These are phyloP conservation scores for Claviceps arundinis DNA, from an alignment of 2,329 filamentous ascomycete genomes.

Conservation along the genomic window DNA sequence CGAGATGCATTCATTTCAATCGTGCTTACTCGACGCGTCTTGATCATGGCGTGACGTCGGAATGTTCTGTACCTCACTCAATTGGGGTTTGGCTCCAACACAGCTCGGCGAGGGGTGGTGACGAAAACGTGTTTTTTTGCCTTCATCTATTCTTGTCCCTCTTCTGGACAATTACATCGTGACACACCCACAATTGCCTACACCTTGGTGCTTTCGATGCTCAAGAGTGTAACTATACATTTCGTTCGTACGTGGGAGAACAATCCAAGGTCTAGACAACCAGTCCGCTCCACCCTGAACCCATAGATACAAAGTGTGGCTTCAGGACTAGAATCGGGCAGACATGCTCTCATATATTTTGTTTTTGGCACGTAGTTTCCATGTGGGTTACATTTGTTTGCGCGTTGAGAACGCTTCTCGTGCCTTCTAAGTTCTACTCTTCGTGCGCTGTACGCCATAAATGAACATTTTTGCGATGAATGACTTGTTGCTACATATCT, in stretches of 20 bases:
- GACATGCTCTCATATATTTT: conserved; percentile 26
- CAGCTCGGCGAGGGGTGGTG: not conserved
- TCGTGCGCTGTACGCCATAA: too few relatives aligned
- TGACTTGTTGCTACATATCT: too few relatives aligned
- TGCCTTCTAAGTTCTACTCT: too few relatives aligned
- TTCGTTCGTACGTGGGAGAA: conserved; percentile 51
- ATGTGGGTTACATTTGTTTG: too few relatives aligned
- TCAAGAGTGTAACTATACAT: conserved; percentile 45
- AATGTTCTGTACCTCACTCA: not conserved
- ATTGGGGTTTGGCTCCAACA: not conserved
- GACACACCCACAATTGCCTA: conserved; percentile 43
- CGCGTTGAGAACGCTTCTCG: too few relatives aligned
- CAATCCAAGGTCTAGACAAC: conserved; percentile 52
- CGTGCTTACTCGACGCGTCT: not conserved
- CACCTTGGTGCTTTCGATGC: conserved; percentile 45
- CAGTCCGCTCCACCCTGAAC: conserved; percentile 53
- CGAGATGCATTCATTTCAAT: not conserved
- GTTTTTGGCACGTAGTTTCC: not conserved
- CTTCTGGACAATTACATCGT: not conserved
- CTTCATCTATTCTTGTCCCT: not conserved
- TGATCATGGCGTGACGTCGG: not conserved
- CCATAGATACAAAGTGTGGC: conserved; percentile 39
- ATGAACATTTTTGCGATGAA: too few relatives aligned
- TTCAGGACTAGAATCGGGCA: conserved; percentile 52
- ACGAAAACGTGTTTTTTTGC: not conserved